phyloP scores from a whole-genome alignment of 2,329 filamentous ascomycete genomes.

The Fusarium cicatricum region DNA sequence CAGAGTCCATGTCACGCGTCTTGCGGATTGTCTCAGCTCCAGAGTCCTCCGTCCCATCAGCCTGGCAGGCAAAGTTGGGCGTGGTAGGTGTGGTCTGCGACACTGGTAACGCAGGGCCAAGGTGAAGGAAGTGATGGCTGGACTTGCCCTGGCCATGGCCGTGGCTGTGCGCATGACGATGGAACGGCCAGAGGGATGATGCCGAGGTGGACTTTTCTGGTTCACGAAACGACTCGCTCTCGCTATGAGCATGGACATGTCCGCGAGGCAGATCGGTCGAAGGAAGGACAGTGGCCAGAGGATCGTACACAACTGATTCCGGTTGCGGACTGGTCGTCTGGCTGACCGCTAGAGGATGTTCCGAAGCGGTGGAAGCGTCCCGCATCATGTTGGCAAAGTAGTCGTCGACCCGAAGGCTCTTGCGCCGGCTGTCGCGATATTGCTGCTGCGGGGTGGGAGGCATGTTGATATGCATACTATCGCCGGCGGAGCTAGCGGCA shows the following conservation, averaged over 20 bases:
- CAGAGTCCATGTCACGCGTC: conserved; percentile 50
- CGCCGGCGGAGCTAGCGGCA: conserved; percentile 69
- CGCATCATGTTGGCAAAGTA: conserved; percentile 57
- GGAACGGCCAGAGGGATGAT: conserved; percentile 41
- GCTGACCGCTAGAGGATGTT: conserved; percentile 40
- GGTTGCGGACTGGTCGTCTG: conserved; percentile 37
- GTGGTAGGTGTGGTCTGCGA: conserved; percentile 47
- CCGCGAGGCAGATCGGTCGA: conserved; percentile 39
- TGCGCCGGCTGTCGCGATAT: conserved; percentile 60
- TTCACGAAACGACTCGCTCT: conserved; percentile 35
- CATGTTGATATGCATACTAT: conserved; percentile 55
- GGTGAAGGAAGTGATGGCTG: conserved; percentile 50
- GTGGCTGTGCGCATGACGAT: conserved; percentile 52
- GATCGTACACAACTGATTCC: conserved; percentile 49
- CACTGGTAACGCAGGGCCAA: conserved; percentile 41
- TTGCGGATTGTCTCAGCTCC: conserved; percentile 46
- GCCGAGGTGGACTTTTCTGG: conserved; percentile 41
- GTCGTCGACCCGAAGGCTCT: conserved; percentile 63
- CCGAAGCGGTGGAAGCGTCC: conserved; percentile 41
- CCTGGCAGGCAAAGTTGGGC: conserved; percentile 47
- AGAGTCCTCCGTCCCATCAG: conserved; percentile 55
- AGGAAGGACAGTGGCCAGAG: conserved; percentile 51
- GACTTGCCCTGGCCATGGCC: conserved; percentile 53
- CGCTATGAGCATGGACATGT: conserved; percentile 39
- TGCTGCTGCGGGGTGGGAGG: conserved; percentile 60